Evolutionary conservation across 2,329 filamentous ascomycete genomes (phyloP).

Genomic region (Diaporthe humulicola): DNA sequence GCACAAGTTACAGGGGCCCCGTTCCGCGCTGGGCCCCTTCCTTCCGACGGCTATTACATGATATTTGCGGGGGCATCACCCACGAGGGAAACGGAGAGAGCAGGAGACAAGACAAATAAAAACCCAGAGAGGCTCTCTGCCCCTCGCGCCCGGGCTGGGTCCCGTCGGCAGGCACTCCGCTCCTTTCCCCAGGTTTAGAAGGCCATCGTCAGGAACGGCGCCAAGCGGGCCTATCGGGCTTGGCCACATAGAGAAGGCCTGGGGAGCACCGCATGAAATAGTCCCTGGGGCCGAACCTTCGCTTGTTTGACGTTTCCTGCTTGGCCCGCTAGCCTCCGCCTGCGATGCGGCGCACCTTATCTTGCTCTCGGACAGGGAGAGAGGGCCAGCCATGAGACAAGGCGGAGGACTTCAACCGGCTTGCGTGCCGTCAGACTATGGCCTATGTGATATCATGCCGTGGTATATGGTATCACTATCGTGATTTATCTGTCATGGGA

Average conservation of each 20-base stretch:
- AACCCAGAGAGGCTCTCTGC: too few relatives aligned
- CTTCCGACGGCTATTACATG: constrained; percentile 3
- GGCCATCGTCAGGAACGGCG: constrained; percentile 23
- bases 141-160: background rate
- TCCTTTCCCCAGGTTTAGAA: background rate
- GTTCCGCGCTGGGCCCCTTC: background rate
- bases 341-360: background rate
- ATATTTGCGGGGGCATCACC: background rate
- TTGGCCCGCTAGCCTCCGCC: constrained; percentile 5
- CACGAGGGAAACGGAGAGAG: background rate
- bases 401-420: background rate
- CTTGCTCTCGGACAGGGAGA: background rate
- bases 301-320: constrained; percentile 26
- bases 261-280: constrained; percentile 19
- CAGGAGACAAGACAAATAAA: background rate
- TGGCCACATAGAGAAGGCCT: constrained; percentile 10
- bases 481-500: constrained; percentile 1
- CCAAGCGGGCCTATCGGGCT: constrained; percentile 30
- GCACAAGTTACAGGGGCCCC: background rate
- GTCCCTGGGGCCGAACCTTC: constrained; percentile 1
- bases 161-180: background rate
- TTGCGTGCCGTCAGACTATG: background rate
- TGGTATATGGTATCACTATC: background rate
- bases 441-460: background rate
- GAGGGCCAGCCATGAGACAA: background rate